These are phyloP conservation scores for Hypholoma sublateritium DNA, from an alignment of 768 basidiomycete species.

Conservation along the genomic window DNA sequence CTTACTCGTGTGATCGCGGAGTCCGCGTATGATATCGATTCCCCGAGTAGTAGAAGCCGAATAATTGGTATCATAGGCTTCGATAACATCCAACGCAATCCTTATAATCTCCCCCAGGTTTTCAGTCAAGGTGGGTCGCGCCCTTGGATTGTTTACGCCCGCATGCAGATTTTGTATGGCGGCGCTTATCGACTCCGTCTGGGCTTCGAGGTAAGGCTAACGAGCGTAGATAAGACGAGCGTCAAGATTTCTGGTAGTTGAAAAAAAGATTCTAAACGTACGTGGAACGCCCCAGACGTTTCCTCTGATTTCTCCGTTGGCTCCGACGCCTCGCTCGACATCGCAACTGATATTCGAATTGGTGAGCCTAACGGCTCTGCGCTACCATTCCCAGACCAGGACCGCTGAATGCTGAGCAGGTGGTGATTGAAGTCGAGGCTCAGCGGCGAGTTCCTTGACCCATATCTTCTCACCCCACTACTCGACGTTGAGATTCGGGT, in stretches of 20 bases:
- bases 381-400: neutral
- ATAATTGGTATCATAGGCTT: conserved; percentile 90
- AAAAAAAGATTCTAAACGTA: neutral
- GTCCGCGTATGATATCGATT: conserved; percentile 72
- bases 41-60: conserved; percentile 74
- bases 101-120: conserved; percentile 97
- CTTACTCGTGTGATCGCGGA: conserved; percentile 86
- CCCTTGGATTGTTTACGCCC: conserved; percentile 87
- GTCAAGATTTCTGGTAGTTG: neutral
- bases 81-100: conserved; percentile 95
- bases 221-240: neutral
- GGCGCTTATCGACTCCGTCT: conserved; percentile 92
- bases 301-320: neutral
- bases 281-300: conserved; percentile 16
- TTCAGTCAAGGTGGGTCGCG: conserved; percentile 83
- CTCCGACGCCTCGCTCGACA: neutral
- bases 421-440: neutral
- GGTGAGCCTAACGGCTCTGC: neutral
- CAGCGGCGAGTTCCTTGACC: neutral
- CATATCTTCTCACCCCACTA: neutral
- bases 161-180: conserved; percentile 94
- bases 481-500: neutral
- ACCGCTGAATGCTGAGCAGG: neutral
- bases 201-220: conserved; percentile 95
- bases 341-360: neutral